Evolutionary conservation across 148 eudicot species (phyloP).

Genomic region (Tetragonia tetragonoides): DNA sequence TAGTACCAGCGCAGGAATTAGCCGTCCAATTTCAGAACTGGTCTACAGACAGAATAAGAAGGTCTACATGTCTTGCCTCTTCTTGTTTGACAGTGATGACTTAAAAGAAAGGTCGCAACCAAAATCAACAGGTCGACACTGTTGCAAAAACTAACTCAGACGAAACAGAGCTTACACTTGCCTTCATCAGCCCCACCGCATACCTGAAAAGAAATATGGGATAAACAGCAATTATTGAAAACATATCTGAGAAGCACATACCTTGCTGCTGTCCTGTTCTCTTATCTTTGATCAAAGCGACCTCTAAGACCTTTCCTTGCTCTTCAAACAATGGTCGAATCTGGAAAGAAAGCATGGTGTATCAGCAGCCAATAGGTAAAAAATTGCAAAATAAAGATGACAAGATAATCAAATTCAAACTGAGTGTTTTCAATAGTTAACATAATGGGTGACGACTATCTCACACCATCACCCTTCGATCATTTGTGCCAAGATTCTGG

Average conservation of each 20-base stretch:
- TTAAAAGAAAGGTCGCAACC: slow-evolving; percentile 51
- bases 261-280: slow-evolving; percentile 95
- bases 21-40: slow-evolving; percentile 36
- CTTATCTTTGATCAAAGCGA: slow-evolving; percentile 89
- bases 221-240: slow-evolving; percentile 27
- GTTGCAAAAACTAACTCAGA: slow-evolving; percentile 62
- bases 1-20: slow-evolving; percentile 35
- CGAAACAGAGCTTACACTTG: slow-evolving; percentile 65
- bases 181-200: slow-evolving; percentile 66
- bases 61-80: slow-evolving; percentile 54
- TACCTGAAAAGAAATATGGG: slow-evolving; percentile 71
- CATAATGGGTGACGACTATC: not conserved
- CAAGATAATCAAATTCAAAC: not conserved
- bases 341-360: slow-evolving; percentile 40
- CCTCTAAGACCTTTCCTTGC: slow-evolving; percentile 87
- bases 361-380: not conserved
- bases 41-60: slow-evolving; percentile 29
- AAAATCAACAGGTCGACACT: slow-evolving; percentile 55
- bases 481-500: not conserved
- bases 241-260: slow-evolving; percentile 39
- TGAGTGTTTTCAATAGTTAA: not conserved
- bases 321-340: slow-evolving; percentile 84
- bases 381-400: not conserved
- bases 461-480: not conserved
- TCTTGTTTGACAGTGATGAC: slow-evolving; percentile 58